Conservation (phyloP, 2,329 filamentous ascomycete genomes). For the Lachnellula willkommii region DNA sequence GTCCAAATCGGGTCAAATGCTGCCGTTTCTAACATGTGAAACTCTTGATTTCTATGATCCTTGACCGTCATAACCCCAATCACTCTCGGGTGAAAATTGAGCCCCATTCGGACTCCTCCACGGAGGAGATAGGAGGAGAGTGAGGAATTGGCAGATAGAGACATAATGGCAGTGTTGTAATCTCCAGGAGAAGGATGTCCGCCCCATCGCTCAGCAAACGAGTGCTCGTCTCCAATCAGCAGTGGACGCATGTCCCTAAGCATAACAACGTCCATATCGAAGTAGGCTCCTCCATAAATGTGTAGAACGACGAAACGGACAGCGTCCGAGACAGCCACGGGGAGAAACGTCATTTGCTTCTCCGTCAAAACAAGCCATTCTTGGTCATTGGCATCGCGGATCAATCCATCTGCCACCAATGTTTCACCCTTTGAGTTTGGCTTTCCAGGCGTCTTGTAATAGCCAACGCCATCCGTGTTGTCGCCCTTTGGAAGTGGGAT, state of each 20-base stretch:
- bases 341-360: constrained; percentile 53
- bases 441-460: constrained; percentile 43
- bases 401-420: constrained; percentile 45
- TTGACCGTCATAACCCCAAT: constrained; percentile 53
- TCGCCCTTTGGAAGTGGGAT: constrained; percentile 47
- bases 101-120: constrained; percentile 51
- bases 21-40: constrained; percentile 52
- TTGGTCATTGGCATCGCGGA: constrained; percentile 44
- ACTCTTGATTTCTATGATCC: constrained; percentile 47
- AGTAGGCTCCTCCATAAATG: constrained; percentile 48
- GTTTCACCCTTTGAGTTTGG: constrained; percentile 32
- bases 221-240: constrained; percentile 43
- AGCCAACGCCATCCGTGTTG: constrained; percentile 43
- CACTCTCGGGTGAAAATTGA: constrained; percentile 52
- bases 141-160: constrained; percentile 49
- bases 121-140: constrained; percentile 50
- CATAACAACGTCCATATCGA: constrained; percentile 52
- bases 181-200: constrained; percentile 47
- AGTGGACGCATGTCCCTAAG: constrained; percentile 50
- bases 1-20: constrained; percentile 54
- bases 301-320: constrained; percentile 51
- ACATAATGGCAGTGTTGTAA: constrained; percentile 54
- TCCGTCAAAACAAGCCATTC: constrained; percentile 49
- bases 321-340: constrained; percentile 51
- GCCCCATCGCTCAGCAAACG: constrained; percentile 52